phyloP scores from a whole-genome alignment of 352 stramenopile genomes.

The Phytophthora fragariae region DNA sequence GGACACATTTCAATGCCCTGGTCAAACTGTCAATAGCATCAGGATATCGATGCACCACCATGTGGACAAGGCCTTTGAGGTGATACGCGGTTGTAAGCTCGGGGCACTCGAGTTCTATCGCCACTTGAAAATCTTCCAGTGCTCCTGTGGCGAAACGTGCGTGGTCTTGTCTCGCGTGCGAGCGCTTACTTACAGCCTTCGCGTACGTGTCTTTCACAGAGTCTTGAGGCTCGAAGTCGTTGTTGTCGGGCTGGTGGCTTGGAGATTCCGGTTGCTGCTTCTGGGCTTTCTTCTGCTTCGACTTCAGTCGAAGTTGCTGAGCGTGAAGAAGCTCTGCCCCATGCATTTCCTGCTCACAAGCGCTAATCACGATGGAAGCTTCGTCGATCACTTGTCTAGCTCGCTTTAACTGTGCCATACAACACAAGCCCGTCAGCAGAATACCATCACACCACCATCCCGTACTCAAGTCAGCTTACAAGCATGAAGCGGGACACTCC shows the following conservation, averaged over 20 bases:
- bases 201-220: constrained; percentile 8
- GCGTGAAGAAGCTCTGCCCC: constrained; percentile 23
- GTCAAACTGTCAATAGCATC: constrained; percentile 56
- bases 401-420: constrained; percentile 17
- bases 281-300: constrained; percentile 10
- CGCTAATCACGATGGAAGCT: constrained; percentile 19
- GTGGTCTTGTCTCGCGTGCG: constrained; percentile 15
- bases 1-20: constrained; percentile 38
- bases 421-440: not conserved
- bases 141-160: constrained; percentile 26
- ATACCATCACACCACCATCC: not conserved
- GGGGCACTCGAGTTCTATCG: constrained; percentile 27
- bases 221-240: constrained; percentile 14
- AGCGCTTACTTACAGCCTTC: constrained; percentile 20
- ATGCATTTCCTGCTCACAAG: constrained; percentile 36
- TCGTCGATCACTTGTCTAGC: constrained; percentile 33
- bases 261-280: constrained; percentile 18
- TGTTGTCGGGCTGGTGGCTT: not conserved
- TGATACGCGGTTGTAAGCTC: constrained; percentile 50
- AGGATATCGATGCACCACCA: constrained; percentile 38
- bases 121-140: constrained; percentile 44
- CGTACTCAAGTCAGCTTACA: constrained; percentile 10
- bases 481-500: constrained; percentile 60
- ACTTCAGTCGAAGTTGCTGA: constrained; percentile 16
- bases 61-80: constrained; percentile 50